Conservation (phyloP, 306 rosid species). For the Quercus suber region DNA sequence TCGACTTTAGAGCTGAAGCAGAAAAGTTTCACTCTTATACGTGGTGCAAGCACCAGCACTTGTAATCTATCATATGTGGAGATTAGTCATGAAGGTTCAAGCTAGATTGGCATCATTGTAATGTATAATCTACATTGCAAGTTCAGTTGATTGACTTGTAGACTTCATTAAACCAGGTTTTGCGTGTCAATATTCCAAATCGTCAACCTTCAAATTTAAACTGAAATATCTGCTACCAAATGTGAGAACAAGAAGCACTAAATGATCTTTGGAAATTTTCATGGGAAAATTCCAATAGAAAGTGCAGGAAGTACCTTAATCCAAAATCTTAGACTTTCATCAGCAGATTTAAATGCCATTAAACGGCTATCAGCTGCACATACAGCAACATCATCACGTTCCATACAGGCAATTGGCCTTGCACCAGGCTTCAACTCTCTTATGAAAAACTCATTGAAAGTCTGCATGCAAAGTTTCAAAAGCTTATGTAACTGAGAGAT, state of each 20-base stretch:
- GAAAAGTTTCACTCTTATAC: too few species aligned
- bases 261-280: neutral
- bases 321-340: constrained; percentile 85
- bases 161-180: too few species aligned
- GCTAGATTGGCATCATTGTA: too few species aligned
- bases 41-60: too few species aligned
- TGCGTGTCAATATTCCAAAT: neutral
- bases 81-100: too few species aligned
- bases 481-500: neutral
- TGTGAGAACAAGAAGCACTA: neutral
- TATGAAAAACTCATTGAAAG: constrained; percentile 86
- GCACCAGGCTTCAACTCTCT: constrained; percentile 86
- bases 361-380: constrained; percentile 95
- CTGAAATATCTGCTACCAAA: neutral
- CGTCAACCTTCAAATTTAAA: neutral
- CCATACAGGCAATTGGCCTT: constrained; percentile 66
- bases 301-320: constrained; percentile 68
- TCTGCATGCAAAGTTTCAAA: constrained; percentile 48
- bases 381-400: constrained; percentile 69
- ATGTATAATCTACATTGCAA: too few species aligned
- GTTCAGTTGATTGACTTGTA: too few species aligned
- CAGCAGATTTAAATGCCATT: constrained; percentile 72
- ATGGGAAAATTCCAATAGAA: neutral
- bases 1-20: too few species aligned
- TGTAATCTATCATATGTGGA: too few species aligned